Conservation (phyloP, 78 protist genomes). For the Emiliania huxleyi region DNA sequence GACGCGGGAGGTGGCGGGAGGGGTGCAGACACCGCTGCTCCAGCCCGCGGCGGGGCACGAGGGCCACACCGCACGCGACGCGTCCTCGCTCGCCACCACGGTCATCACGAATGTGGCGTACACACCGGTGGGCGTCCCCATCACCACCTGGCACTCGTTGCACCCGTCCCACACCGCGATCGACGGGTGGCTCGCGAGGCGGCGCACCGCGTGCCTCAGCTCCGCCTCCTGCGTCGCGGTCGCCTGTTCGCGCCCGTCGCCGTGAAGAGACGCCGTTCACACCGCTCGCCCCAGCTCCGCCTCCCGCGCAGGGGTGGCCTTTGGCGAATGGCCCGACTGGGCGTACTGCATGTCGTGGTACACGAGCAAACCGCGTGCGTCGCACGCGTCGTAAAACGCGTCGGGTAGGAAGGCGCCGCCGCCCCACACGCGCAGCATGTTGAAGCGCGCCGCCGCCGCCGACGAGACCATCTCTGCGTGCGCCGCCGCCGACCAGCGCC, state of each 20-base stretch:
- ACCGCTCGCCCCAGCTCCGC: too few relatives aligned
- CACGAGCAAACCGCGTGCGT: conserved; percentile 31
- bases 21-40: too few relatives aligned
- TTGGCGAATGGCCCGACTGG: conserved; percentile 49
- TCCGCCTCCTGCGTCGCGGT: conserved; percentile 3
- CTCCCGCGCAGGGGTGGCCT: conserved; percentile 13
- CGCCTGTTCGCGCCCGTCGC: too few relatives aligned
- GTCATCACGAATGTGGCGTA: conserved; percentile 45
- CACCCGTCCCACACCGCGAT: conserved; percentile 48
- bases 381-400: conserved; percentile 39
- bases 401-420: conserved; percentile 53
- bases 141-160: conserved; percentile 60
- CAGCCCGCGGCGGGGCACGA: conserved; percentile 54
- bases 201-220: conserved; percentile 13
- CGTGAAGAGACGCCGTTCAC: too few relatives aligned
- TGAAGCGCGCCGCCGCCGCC: conserved; percentile 41
- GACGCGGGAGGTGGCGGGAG: too few relatives aligned
- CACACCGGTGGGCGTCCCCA: background rate
- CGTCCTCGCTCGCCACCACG: conserved; percentile 48
- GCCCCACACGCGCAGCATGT: conserved; percentile 61
- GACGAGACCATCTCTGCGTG: background rate
- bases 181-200: conserved; percentile 39
- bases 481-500: background rate
- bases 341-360: conserved; percentile 55
- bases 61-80: conserved; percentile 53